These are phyloP conservation scores for Physaria fendleri DNA, from an alignment of 345 rosid genomes.

Conservation along the genomic window DNA sequence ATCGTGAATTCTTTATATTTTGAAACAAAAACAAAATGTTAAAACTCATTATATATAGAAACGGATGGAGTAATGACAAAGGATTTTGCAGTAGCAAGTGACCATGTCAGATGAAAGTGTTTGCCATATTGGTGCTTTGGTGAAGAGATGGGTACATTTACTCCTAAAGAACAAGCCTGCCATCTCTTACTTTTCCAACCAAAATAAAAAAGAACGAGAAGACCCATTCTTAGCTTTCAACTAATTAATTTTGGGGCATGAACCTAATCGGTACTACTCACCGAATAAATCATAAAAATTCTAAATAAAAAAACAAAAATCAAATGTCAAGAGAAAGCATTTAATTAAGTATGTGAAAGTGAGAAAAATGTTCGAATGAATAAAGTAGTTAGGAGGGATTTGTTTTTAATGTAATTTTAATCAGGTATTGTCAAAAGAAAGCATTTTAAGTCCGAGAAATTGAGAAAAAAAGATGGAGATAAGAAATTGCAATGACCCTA, in stretches of 20 bases:
- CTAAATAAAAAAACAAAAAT: constrained; percentile 9
- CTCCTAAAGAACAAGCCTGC: neutral
- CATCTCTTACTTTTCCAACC: neutral
- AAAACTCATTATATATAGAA: too few species aligned
- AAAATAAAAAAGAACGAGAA: neutral
- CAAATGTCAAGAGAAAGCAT: constrained; percentile 24
- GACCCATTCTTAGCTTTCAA: neutral
- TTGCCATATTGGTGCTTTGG: neutral
- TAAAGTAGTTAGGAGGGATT: too few species aligned
- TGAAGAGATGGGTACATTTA: neutral
- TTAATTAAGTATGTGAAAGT: constrained; percentile 23
- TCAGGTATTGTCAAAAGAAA: constrained; percentile 18
- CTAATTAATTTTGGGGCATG: neutral
- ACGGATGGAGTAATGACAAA: too few species aligned
- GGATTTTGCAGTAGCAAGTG: neutral
- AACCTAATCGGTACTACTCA: neutral
- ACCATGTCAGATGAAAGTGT: neutral
- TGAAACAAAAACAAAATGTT: too few species aligned
- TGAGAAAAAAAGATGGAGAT: constrained; percentile 11
- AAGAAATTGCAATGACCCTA: constrained; percentile 26
- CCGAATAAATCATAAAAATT: constrained; percentile 9
- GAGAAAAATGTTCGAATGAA: too few species aligned
- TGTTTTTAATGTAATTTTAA: too few species aligned
- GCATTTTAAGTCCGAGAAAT: constrained; percentile 29
- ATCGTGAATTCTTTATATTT: too few species aligned